Base-by-base conservation (phyloP, 2,329 filamentous ascomycete species). In the Fusarium citri region DNA sequence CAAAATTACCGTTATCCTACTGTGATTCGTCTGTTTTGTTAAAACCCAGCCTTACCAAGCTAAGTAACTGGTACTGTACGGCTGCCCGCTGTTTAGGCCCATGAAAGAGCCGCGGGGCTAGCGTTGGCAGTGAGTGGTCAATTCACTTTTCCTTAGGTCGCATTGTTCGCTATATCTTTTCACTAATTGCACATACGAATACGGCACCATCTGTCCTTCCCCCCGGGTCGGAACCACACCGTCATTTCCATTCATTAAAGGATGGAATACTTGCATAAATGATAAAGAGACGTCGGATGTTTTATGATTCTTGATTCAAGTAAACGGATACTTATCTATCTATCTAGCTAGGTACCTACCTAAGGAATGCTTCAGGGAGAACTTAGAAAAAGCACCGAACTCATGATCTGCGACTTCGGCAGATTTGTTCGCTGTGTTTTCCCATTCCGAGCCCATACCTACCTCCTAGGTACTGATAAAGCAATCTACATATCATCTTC, bases 1-100 rank as follows among this genome's bases (percentile, higher is more conserved):
- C 54, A 62, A 75, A 75, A 79, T 78, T 78, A 78, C 74, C 62
- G 76, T 57, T 54, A 26, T 60, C 47, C 22, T 12, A 30, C 47
- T 47, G 41, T 78, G 68, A 78, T 78, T 78, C 66, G 76, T 53
- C 58, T 37, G 31, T 45, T 20, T 14, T 28, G 22, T 47, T 55
- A 18, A 37, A 46, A 15, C 51, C 53, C 55, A 66, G 62, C 53
- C 55, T 66, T 66, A 54, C 61, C 28, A 45, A 48, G 47, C 47
- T 31, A 66, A 60, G 63, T 66, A 46, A 51, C 22, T 59, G 47
- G 61, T 64, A 59, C 61, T 47, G 61, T 64, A 59, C 61, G 31
- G 45, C 43, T 56, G 28, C 22, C 8, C 23, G n/a, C 15, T 48
- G 42, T 9, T 48, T 23, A 60, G 59, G 28, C 25, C 58, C 43